phyloP scores from a whole-genome alignment of 2,329 filamentous ascomycete genomes.

The Parastagonospora avenae region DNA sequence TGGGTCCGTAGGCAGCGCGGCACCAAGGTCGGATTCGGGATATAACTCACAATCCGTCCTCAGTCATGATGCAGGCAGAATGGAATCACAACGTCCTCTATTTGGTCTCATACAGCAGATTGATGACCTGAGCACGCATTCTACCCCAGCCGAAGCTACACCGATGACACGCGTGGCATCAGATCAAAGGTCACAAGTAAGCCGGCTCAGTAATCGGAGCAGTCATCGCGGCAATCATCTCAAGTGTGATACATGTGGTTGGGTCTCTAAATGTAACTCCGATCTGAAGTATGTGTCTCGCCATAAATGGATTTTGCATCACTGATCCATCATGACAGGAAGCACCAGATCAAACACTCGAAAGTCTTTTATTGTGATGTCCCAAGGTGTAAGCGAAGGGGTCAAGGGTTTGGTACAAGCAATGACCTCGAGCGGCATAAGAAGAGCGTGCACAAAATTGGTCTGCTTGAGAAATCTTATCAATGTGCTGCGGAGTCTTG shows the following conservation, averaged over 20 bases:
- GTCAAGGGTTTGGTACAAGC: conserved; percentile 73
- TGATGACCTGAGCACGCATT: conserved; percentile 21
- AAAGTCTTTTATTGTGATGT: conserved; percentile 69
- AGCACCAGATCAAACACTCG: conserved; percentile 72
- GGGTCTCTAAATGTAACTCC: conserved; percentile 40
- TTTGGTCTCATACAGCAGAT: conserved; percentile 19
- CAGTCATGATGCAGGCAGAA: conserved; percentile 32
- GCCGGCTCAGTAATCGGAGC: conserved; percentile 34
- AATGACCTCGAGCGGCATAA: conserved; percentile 85
- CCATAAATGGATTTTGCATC: not conserved
- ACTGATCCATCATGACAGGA: conserved; percentile 58
- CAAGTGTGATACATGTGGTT: conserved; percentile 27
- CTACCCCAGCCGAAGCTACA: conserved; percentile 18
- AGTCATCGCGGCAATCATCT: conserved; percentile 15
- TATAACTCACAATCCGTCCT: conserved; percentile 41
- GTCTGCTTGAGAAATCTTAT: conserved; percentile 52
- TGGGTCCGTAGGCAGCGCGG: conserved; percentile 5
- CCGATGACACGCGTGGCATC: conserved; percentile 18
- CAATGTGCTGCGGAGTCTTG: conserved; percentile 65
- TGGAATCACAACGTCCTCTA: conserved; percentile 25
- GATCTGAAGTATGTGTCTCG: conserved; percentile 42
- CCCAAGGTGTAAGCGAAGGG: conserved; percentile 59
- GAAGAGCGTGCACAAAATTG: conserved; percentile 69
- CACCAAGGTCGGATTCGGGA: conserved; percentile 37
- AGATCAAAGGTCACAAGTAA: conserved; percentile 32